phyloP scores from a whole-genome alignment of 441 rosid genomes.

The Capsella rubella region DNA sequence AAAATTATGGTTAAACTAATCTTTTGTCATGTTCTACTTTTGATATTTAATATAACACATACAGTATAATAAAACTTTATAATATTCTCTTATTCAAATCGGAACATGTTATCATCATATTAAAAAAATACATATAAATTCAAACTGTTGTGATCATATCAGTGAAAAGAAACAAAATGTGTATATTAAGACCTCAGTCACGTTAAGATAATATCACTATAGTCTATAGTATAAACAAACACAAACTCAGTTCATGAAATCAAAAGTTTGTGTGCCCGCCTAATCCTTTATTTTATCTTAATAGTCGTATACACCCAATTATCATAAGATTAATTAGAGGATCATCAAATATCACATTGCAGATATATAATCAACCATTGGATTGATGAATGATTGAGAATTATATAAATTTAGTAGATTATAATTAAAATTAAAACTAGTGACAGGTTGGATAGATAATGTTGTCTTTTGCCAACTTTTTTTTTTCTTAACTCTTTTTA shows the following conservation, averaged over 20 bases:
- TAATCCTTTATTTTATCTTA: constrained; percentile 10
- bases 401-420: neutral
- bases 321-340: constrained; percentile 5
- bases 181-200: constrained; percentile 25
- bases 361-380: neutral
- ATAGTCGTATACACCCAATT: neutral
- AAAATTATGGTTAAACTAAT: constrained; percentile 37
- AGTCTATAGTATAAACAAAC: neutral
- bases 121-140: neutral
- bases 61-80: too few relatives aligned
- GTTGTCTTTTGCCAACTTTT: constrained; percentile 37
- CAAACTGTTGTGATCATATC: constrained; percentile 13
- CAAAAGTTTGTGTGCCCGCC: constrained; percentile 17
- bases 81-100: too few relatives aligned
- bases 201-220: neutral
- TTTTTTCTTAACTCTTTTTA: constrained; percentile 28
- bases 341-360: constrained; percentile 19
- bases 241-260: neutral
- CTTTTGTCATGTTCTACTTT: constrained; percentile 37
- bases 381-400: neutral
- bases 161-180: constrained; percentile 1
- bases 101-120: constrained; percentile 1
- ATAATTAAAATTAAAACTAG: constrained; percentile 11
- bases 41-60: neutral
- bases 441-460: constrained; percentile 39